These are phyloP conservation scores for Mycena rosella DNA, from an alignment of 768 basidiomycete species.

Conservation along the genomic window DNA sequence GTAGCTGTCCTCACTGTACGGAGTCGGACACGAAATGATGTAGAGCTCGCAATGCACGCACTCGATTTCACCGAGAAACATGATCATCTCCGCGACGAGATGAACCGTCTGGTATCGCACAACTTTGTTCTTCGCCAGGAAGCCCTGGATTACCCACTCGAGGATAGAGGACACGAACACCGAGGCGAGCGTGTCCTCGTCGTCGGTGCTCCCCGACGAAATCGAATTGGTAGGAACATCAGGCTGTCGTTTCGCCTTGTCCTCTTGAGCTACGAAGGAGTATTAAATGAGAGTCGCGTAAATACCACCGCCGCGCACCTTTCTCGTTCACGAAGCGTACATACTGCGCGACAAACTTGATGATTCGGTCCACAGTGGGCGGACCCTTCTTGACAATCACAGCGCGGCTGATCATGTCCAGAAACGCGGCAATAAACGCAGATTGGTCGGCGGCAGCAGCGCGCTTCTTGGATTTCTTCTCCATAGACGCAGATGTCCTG, in stretches of 20 bases:
- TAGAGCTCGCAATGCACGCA: constrained; percentile 62
- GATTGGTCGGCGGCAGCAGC: constrained; percentile 75
- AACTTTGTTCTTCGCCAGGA: constrained; percentile 91
- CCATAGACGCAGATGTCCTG: constrained; percentile 61
- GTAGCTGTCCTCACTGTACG: constrained; percentile 85
- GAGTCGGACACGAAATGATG: constrained; percentile 4
- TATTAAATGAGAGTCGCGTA: neutral
- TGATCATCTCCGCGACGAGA: constrained; percentile 87
- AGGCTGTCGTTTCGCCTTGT: constrained; percentile 58
- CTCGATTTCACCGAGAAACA: constrained; percentile 91
- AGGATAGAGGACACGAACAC: constrained; percentile 78
- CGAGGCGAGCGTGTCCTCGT: constrained; percentile 77
- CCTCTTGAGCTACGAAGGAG: constrained; percentile 40
- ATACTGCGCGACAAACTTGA: constrained; percentile 91
- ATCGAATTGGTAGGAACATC: constrained; percentile 43
- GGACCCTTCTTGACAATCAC: constrained; percentile 90
- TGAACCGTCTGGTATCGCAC: constrained; percentile 87
- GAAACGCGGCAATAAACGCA: constrained; percentile 80
- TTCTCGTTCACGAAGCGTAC: constrained; percentile 86
- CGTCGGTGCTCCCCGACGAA: constrained; percentile 53
- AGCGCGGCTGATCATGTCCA: constrained; percentile 79
- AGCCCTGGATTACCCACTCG: constrained; percentile 83
- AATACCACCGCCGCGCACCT: constrained; percentile 60
- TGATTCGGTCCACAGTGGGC: constrained; percentile 79
- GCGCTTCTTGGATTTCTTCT: constrained; percentile 67